phyloP scores from a whole-genome alignment of 441 rosid genomes.

The Isatis lusitanica region DNA sequence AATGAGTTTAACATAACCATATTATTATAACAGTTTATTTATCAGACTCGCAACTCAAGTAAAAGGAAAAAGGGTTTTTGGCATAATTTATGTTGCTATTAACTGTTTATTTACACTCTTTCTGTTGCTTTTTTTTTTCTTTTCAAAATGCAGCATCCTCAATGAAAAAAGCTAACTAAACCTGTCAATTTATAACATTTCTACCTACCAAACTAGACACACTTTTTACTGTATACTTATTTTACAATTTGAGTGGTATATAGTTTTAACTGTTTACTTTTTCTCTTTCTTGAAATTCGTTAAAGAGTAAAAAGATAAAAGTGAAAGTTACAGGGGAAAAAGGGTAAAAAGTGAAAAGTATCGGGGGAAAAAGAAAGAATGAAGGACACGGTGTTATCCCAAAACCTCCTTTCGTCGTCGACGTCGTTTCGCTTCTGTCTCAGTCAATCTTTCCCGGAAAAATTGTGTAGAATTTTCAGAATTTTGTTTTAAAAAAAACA shows the following conservation, averaged over 20 bases:
- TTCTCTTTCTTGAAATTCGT: constrained; percentile 14
- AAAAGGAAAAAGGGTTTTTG: background rate
- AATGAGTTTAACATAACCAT: background rate
- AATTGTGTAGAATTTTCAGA: constrained; percentile 11
- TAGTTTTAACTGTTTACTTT: background rate
- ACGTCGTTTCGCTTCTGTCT: constrained; percentile 15
- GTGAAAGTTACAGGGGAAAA: constrained; percentile 18
- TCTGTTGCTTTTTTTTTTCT: background rate
- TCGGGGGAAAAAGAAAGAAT: background rate
- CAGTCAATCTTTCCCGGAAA: constrained; percentile 9
- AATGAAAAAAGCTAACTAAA: background rate
- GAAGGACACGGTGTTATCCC: constrained; percentile 7
- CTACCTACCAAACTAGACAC: constrained; percentile 1
- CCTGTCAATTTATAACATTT: constrained; percentile 16
- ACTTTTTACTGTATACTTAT: background rate
- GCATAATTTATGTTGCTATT: background rate
- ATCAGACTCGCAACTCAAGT: background rate
- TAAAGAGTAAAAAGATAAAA: constrained; percentile 26
- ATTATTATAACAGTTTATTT: background rate
- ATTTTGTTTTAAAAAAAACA: background rate
- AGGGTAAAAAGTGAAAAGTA: constrained; percentile 30
- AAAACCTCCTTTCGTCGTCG: constrained; percentile 6
- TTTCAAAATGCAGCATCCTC: background rate
- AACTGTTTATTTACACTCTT: background rate
- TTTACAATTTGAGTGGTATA: background rate